Evolutionary conservation across 2,329 filamentous ascomycete species (phyloP), one percentile per base, ranked within the genome.

Genomic region (Alternaria ventricosa): DNA sequence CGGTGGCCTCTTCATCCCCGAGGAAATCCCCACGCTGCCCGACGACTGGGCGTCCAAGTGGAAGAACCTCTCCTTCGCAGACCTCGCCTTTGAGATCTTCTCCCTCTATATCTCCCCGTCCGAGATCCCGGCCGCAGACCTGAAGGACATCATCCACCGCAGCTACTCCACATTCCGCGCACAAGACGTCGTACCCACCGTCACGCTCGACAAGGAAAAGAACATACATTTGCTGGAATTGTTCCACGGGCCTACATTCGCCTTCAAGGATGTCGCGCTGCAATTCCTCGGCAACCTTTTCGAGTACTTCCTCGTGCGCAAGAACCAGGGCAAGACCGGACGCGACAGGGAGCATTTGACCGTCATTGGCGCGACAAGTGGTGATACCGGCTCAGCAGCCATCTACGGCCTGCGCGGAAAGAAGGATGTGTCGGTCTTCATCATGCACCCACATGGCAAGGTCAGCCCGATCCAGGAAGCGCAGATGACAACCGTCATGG

Each of bases 201-300:
- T 92, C 46, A 88, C 91, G n/a, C 85, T 97, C 57, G 87, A 95
- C 75, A 84, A 88, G 73, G 79, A 85, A 64, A 85, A 88, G 70
- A 91, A 95, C 78, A 84, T 97, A 45, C 89, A 97, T 78, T 85
- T 97, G 60, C 88, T 99, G 33, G 96, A 99, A 81, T 87, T 99
- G 46, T 99, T 98, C 86, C 95, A 98, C 79, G 96, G 96, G 1
- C 96, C 94, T 6, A 98, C 91, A 0, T 97, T 94, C 78, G 92
- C 95, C 3, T 98, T 98, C 85, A 80, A 98, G 82, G 95, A 98
- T 81, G 92, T 94, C 55, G 94, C 94, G 15, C 84, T 98, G 66
- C 95, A 98, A 74, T 96, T 97, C 77, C 84, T 99, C 3, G 96
- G 96, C n/a, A 98, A 99, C 75, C 85, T 99, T 3, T 98, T 96